phyloP scores from a whole-genome alignment of 176 grass and related monocot genomes.

The Raddia distichophylla region DNA sequence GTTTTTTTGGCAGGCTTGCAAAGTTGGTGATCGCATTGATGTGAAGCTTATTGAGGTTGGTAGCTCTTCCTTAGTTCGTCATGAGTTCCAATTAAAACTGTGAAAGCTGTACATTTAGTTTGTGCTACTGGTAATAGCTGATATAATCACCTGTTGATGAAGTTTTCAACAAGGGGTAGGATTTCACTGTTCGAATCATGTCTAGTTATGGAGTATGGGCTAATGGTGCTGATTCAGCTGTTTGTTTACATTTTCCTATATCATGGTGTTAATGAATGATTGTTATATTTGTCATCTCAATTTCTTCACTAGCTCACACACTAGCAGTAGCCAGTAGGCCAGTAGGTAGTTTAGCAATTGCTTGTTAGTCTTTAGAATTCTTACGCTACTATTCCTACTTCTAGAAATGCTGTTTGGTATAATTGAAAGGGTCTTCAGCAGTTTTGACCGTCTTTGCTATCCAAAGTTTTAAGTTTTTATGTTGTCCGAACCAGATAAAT shows the following conservation, averaged over 20 bases:
- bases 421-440: not conserved
- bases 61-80: slow-evolving; percentile 31
- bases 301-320: not conserved
- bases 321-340: not conserved
- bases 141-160: not conserved
- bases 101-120: slow-evolving; percentile 19
- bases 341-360: not conserved
- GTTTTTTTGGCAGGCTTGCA: slow-evolving; percentile 66
- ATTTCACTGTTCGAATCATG: slow-evolving; percentile 19
- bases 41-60: slow-evolving; percentile 96
- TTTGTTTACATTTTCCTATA: slow-evolving; percentile 1
- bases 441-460: slow-evolving; percentile 14
- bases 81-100: not conserved
- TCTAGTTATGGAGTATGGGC: not conserved
- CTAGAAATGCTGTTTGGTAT: slow-evolving; percentile 24
- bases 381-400: slow-evolving; percentile 6
- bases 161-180: not conserved
- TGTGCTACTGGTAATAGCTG: slow-evolving; percentile 17
- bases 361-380: slow-evolving; percentile 21
- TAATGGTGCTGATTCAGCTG: not conserved
- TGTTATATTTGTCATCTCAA: not conserved
- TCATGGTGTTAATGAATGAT: not conserved
- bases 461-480: slow-evolving; percentile 22
- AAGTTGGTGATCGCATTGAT: slow-evolving; percentile 89
- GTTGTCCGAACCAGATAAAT: slow-evolving; percentile 66